phyloP scores from a whole-genome alignment of 106 monocot genomes.

The Platanthera guangdongensis region DNA sequence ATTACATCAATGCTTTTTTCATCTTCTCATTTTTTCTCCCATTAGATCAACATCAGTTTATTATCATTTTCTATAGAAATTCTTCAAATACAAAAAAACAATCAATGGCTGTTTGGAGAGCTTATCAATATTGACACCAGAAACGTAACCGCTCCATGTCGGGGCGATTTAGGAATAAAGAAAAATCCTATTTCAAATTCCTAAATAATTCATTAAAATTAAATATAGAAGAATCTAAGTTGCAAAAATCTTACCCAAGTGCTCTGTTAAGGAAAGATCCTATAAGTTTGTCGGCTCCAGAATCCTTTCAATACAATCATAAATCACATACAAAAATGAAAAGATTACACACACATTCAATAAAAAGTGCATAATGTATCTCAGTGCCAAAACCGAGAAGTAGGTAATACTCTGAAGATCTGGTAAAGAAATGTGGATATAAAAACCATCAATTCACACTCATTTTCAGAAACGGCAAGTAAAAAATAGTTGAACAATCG shows the following conservation, averaged over 20 bases:
- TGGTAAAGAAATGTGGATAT: neutral
- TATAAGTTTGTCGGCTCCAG: neutral
- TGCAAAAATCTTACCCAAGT: constrained; percentile 23
- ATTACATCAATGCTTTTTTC: too few species aligned
- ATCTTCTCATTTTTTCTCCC: too few species aligned
- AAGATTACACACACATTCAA: neutral
- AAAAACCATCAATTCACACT: too few species aligned
- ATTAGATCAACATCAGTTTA: neutral
- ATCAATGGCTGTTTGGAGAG: neutral
- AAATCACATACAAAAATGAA: neutral
- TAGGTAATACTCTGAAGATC: neutral
- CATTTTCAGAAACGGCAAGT: too few species aligned
- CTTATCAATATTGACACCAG: constrained; percentile 75
- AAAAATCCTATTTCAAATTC: neutral
- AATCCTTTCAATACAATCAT: neutral
- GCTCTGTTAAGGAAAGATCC: constrained; percentile 30
- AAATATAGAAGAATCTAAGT: neutral
- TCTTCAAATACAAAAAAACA: neutral
- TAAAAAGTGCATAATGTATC: neutral
- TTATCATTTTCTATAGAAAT: neutral
- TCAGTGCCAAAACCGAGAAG: neutral
- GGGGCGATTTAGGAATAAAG: constrained; percentile 25
- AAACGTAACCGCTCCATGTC: constrained; percentile 58
- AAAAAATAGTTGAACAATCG: too few species aligned
- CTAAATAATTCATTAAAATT: neutral